Evolutionary conservation across 495 filamentous ascomycete species (phyloP).

Genomic region (Neurospora intermedia): DNA sequence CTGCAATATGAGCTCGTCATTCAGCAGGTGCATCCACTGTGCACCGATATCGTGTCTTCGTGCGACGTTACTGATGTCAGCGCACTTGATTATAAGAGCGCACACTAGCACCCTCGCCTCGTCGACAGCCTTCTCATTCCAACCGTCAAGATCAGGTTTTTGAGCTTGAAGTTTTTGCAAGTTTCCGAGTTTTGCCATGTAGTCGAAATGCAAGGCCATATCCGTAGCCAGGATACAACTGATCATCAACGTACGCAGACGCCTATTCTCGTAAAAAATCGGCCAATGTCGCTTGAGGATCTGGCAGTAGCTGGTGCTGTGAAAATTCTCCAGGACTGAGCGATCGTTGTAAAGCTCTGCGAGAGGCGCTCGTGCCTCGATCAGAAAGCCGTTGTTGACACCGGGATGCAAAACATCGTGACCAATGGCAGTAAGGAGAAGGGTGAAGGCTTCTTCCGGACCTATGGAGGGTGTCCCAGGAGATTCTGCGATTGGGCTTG

Average conservation of each 20-base stretch:
- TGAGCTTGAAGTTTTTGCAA: slow-evolving; percentile 66
- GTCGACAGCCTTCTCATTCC: slow-evolving; percentile 57
- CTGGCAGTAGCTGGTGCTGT: slow-evolving; percentile 94
- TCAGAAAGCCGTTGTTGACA: slow-evolving; percentile 93
- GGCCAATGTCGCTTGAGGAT: slow-evolving; percentile 93
- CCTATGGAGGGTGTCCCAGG: slow-evolving; percentile 60
- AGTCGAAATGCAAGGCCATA: slow-evolving; percentile 93
- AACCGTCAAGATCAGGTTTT: slow-evolving; percentile 45
- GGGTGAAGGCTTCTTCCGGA: slow-evolving; percentile 79
- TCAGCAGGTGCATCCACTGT: slow-evolving; percentile 81
- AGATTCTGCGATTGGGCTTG: slow-evolving; percentile 32
- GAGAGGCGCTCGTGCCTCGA: slow-evolving; percentile 84
- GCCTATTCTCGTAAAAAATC: slow-evolving; percentile 56
- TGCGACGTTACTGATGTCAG: slow-evolving; percentile 96
- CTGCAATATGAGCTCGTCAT: slow-evolving; percentile 89
- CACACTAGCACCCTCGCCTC: slow-evolving; percentile 71
- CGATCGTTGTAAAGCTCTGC: slow-evolving; percentile 98
- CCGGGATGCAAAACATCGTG: slow-evolving; percentile 97
- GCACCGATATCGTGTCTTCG: slow-evolving; percentile 71
- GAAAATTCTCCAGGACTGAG: slow-evolving; percentile 93
- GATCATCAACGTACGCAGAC: slow-evolving; percentile 83
- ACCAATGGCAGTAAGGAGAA: slow-evolving; percentile 88
- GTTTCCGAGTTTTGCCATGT: slow-evolving; percentile 73
- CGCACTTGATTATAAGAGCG: slow-evolving; percentile 90
- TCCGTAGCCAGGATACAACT: slow-evolving; percentile 93